Evolutionary conservation across 495 filamentous ascomycete genomes (phyloP).

Genomic region (Eremomyces bilateralis): DNA sequence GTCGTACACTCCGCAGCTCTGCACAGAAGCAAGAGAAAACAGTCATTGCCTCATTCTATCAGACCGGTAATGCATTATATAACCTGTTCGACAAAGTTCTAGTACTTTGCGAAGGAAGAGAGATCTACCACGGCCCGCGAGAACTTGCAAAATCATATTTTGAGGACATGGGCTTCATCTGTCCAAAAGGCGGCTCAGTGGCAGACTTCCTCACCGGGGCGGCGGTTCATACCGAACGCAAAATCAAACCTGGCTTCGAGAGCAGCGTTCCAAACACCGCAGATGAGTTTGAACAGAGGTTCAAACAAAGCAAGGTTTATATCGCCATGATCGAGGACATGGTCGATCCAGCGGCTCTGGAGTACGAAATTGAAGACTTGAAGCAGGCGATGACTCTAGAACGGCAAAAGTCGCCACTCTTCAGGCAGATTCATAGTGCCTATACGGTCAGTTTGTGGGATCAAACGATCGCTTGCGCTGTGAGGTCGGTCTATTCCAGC

Average conservation of each 20-base stretch:
- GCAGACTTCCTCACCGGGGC: constrained; percentile 57
- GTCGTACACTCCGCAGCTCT: constrained; percentile 56
- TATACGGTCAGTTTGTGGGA: constrained; percentile 50
- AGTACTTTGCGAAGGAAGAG: constrained; percentile 42
- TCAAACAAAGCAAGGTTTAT: constrained; percentile 34
- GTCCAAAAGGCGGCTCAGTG: constrained; percentile 44
- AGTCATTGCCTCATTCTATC: constrained; percentile 66
- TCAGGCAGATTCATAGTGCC: no score
- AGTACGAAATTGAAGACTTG: constrained; percentile 49
- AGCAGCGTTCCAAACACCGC: constrained; percentile 37
- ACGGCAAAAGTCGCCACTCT: constrained; percentile 24
- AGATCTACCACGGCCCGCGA: constrained; percentile 42
- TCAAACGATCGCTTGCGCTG: constrained; percentile 46
- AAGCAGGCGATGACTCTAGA: constrained; percentile 47
- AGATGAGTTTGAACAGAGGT: constrained; percentile 36
- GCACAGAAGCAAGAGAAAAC: constrained; percentile 64
- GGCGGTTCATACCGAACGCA: constrained; percentile 51
- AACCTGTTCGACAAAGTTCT: constrained; percentile 61
- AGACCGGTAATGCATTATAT: constrained; percentile 67
- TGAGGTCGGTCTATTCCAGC: constrained; percentile 22
- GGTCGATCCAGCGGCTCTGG: constrained; percentile 37
- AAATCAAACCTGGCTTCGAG: constrained; percentile 41
- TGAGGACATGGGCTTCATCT: constrained; percentile 43
- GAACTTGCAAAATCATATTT: constrained; percentile 47
- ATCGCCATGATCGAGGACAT: constrained; percentile 37